Conservation (phyloP, 495 filamentous ascomycete species). For the Neurospora sp. region DNA sequence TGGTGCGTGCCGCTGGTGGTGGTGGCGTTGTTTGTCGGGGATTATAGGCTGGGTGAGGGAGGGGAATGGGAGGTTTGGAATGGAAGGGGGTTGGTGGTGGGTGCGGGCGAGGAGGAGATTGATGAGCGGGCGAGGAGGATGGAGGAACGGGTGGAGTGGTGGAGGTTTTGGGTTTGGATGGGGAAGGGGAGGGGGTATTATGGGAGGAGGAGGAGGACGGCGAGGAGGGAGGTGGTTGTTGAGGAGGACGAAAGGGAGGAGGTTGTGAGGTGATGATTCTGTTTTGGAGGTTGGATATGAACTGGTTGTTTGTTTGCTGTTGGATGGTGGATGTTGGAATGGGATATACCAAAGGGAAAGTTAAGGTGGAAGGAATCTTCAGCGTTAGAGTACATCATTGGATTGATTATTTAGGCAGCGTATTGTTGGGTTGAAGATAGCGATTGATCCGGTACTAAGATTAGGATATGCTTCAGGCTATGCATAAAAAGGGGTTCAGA, state of each 20-base stretch:
- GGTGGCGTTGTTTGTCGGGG: conserved; percentile 33
- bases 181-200: background rate
- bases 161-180: background rate
- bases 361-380: background rate
- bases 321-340: background rate
- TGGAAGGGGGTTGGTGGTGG: background rate
- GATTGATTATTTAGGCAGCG: background rate
- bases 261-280: background rate
- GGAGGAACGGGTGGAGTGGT: background rate
- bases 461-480: too few relatives aligned
- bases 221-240: background rate
- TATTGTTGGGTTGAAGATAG: background rate
- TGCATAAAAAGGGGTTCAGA: too few relatives aligned
- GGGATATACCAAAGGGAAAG: background rate
- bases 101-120: background rate
- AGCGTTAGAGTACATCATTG: background rate
- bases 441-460: background rate
- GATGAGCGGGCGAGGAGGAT: background rate
- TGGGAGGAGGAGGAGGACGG: background rate
- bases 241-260: background rate
- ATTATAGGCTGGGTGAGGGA: conserved; percentile 39
- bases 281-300: background rate
- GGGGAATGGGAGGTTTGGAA: conserved; percentile 17
- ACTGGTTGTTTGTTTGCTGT: too few relatives aligned
- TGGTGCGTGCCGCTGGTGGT: conserved; percentile 35